These are phyloP conservation scores for Dactylellina drechsleri DNA, from an alignment of 2,329 filamentous ascomycete genomes.

Conservation along the genomic window DNA sequence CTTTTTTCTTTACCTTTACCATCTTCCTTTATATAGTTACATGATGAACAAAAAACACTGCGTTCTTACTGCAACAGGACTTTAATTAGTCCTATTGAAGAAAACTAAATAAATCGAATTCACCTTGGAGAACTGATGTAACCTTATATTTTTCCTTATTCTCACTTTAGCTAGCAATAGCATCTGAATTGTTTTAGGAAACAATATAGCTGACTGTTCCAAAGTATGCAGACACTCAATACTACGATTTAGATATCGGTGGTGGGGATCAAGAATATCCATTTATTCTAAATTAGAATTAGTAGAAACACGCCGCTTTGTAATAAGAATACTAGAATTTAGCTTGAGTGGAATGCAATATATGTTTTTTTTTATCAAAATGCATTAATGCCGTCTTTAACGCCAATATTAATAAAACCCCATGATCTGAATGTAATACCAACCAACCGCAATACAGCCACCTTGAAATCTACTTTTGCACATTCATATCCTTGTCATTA, in stretches of 20 bases:
- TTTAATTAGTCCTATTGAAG: constrained; percentile 58
- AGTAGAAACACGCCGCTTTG: too few species aligned
- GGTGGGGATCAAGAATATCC: too few species aligned
- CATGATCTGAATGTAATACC: too few species aligned
- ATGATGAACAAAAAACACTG: constrained; percentile 60
- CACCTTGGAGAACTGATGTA: constrained; percentile 62
- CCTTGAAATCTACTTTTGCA: constrained; percentile 18
- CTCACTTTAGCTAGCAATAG: background rate
- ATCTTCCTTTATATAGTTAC: constrained; percentile 41
- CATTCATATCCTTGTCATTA: constrained; percentile 43
- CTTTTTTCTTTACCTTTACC: background rate
- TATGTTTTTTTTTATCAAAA: background rate
- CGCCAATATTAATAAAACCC: too few species aligned
- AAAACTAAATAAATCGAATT: constrained; percentile 61
- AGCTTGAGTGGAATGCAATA: background rate
- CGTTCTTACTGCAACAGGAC: constrained; percentile 52
- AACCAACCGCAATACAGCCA: too few species aligned
- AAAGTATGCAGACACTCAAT: background rate
- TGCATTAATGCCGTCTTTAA: background rate
- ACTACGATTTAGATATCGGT: background rate
- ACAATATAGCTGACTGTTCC: background rate
- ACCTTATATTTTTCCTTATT: background rate
- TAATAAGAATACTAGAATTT: too few species aligned
- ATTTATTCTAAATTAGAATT: too few species aligned
- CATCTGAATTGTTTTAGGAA: background rate